These are phyloP conservation scores for Artemisia annua DNA, from an alignment of 129 eudicot genomes.

Conservation along the genomic window DNA sequence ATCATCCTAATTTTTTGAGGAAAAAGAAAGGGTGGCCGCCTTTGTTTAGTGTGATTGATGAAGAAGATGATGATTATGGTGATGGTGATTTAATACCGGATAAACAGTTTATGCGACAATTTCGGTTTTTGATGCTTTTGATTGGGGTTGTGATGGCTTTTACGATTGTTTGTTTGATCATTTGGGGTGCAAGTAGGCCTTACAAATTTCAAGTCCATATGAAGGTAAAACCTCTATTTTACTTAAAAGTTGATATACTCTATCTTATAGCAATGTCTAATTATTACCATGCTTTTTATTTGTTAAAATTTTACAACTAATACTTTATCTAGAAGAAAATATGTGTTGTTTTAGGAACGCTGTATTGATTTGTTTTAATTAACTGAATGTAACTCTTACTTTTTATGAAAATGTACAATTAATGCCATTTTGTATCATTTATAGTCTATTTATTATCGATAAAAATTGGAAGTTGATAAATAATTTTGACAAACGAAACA, in stretches of 20 bases:
- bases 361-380: too few relatives aligned
- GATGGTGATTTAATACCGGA: slow-evolving; percentile 26
- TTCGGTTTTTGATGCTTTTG: slow-evolving; percentile 31
- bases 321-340: too few relatives aligned
- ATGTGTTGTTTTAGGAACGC: too few relatives aligned
- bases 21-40: slow-evolving; percentile 42
- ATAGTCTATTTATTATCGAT: too few relatives aligned
- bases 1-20: slow-evolving; percentile 11
- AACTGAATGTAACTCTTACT: too few relatives aligned
- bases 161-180: slow-evolving; percentile 38
- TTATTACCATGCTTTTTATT: too few relatives aligned
- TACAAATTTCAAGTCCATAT: slow-evolving; percentile 50
- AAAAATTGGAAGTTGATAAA: too few relatives aligned
- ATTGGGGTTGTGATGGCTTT: slow-evolving; percentile 42
- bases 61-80: slow-evolving; percentile 44
- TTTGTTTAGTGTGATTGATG: slow-evolving; percentile 50
- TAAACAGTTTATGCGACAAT: slow-evolving; percentile 22
- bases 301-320: too few relatives aligned
- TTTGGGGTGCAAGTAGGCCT: slow-evolving; percentile 74
- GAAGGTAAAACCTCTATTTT: slow-evolving; percentile 46
- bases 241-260: background rate
- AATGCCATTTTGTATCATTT: too few relatives aligned
- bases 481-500: too few relatives aligned
- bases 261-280: too few relatives aligned
- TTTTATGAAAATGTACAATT: too few relatives aligned